Conservation (phyloP, 805 yeast genomes). For the Phaffomyces thermotolerans region DNA sequence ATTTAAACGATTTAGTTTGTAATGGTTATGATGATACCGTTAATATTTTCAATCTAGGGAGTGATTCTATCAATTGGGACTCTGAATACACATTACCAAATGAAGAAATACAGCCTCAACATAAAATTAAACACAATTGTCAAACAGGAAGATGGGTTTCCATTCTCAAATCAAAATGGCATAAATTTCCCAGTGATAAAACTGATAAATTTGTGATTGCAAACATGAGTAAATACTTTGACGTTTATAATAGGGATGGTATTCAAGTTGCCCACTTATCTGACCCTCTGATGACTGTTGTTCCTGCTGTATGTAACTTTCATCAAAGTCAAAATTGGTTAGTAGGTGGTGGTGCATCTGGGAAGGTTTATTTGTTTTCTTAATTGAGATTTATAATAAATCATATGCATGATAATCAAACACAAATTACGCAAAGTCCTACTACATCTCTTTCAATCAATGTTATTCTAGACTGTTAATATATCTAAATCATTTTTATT, state of each 20-base stretch:
- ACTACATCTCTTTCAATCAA: no score
- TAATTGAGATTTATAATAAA: neutral
- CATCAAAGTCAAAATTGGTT: conserved; percentile 88
- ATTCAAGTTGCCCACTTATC: conserved; percentile 69
- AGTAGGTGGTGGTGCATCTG: conserved; percentile 92
- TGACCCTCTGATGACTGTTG: conserved; percentile 65
- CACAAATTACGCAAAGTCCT: no score
- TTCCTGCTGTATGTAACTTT: conserved; percentile 82
- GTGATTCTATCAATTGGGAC: conserved; percentile 11
- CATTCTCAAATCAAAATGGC: conserved; percentile 86
- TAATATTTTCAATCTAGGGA: conserved; percentile 55
- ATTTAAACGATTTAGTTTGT: conserved; percentile 64
- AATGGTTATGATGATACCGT: conserved; percentile 91
- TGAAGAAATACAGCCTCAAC: conserved; percentile 46
- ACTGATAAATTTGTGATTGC: conserved; percentile 83
- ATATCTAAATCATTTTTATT: no score
- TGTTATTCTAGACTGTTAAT: no score
- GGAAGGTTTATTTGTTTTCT: conserved; percentile 61
- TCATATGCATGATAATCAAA: no score
- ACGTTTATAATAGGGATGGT: conserved; percentile 73
- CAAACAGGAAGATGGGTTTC: conserved; percentile 98
- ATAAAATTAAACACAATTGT: conserved; percentile 78
- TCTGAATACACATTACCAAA: conserved; percentile 13
- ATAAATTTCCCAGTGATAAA: conserved; percentile 58
- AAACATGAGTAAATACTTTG: conserved; percentile 85